Base-by-base conservation (phyloP, 176 grass and related monocot species). In the Aegilops sharonensis region DNA sequence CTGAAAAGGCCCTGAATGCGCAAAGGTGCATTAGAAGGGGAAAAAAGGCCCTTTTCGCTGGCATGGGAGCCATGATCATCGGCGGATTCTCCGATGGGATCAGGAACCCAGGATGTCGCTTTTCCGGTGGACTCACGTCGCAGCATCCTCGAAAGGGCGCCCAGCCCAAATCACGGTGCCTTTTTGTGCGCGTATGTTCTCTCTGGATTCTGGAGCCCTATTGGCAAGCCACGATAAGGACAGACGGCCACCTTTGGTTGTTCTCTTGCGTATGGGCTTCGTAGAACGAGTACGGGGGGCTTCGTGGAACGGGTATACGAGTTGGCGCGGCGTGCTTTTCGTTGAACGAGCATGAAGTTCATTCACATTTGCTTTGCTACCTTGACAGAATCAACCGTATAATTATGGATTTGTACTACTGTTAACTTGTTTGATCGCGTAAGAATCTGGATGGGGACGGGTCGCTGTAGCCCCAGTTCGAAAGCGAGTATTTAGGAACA, bases 151-250 rank as follows among this genome's bases (percentile, higher is more conserved):
- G 4, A 70, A 81, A 70, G 48, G 77, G 42, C 62, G 62, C 77
- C 77, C 47, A 0, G 15, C 47, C 62, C 77, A 64, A 50, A 87
- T 91, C 50, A 30, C 29, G 71, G 21, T 20, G 70, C 70, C 31
- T 71, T 91, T 81, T 81, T 88, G 76, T 87, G 81, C 61, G 77
- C 77, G 69, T 71, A 77, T 40, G 63, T 62, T 81, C 74, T 27
- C 12, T 85, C 31, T 74, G 18, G 81, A 68, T 65, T 60, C 15
- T 48, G 75, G 76, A 36, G 35, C 35, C 35, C 35, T 36, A 7
- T 36, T 36, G 35, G 6, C 35, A 35, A 35, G 35, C 35, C 35
- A 35, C 35, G 35, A 35, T 35, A 36, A 7, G 35, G 35, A 36
- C 35, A 36, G 35, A 36, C 6, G 35, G 35, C 35, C 6, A 36